phyloP scores from a whole-genome alignment of 164 flowering plant species.

The Warburgia ugandensis region DNA sequence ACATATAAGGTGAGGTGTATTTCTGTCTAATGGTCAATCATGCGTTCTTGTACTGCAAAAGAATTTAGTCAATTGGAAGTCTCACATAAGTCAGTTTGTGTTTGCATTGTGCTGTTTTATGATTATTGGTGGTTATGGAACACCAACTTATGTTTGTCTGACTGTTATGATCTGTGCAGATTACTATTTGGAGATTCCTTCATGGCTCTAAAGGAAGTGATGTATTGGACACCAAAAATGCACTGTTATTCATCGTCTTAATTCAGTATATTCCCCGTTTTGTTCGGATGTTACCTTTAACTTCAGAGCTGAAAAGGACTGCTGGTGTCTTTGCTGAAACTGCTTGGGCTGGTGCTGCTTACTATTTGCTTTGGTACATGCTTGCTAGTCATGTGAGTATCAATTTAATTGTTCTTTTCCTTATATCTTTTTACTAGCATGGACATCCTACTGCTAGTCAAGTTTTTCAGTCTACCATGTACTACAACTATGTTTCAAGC shows the following conservation, averaged over 20 bases:
- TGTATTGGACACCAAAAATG: slow-evolving; percentile 69
- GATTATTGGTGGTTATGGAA: no score
- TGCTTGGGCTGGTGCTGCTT: slow-evolving; percentile 97
- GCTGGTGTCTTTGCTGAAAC: slow-evolving; percentile 91
- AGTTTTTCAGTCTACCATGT: no score
- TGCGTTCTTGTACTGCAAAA: no score
- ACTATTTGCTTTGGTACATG: slow-evolving; percentile 82
- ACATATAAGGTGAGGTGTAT: no score
- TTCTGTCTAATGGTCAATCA: no score
- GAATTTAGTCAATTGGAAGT: no score
- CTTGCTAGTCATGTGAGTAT: slow-evolving; percentile 90
- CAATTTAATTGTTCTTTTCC: not conserved
- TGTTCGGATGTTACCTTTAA: slow-evolving; percentile 53
- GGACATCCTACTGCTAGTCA: no score
- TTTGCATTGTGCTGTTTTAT: no score
- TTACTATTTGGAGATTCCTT: slow-evolving; percentile 73
- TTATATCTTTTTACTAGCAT: no score
- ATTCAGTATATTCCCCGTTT: slow-evolving; percentile 78
- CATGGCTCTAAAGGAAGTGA: slow-evolving; percentile 56
- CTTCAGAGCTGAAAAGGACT: slow-evolving; percentile 82
- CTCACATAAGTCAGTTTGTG: no score
- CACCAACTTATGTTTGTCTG: no score
- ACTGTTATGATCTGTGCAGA: slow-evolving; percentile 56
- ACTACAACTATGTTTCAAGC: no score
- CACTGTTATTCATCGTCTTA: slow-evolving; percentile 59